Base-by-base conservation (phyloP, 352 stramenopile genomes). In the Albugo laibachii region DNA sequence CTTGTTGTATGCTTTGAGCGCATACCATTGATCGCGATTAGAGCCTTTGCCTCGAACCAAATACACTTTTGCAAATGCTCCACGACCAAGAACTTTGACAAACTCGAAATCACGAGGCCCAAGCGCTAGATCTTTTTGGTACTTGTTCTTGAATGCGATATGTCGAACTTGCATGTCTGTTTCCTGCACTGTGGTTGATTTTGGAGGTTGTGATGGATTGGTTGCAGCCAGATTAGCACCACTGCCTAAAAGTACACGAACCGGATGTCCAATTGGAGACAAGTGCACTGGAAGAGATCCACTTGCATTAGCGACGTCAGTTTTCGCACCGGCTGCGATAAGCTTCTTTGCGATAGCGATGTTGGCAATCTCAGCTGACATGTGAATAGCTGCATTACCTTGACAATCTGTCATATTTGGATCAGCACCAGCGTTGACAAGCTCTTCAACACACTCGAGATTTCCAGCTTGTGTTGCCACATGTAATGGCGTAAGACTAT, bases 61-160 rank as follows among this genome's bases (percentile, higher is more conserved):
- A 55, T 86, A 86, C 19, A 91, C 77, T 53, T 91, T 91, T 6
- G 72, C 77, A 49, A 87, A 91, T 11, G 77, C 77, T 40, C 77
- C 77, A 38, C 74, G 74, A 16, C 77, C 77, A 18, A 91, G 50
- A 11, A 91, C 77, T 53, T 87, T 87, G 46, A 91, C 69, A 36
- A 91, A 86, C 45, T 91, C 77, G 36, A 91, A 91, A 56, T 91
- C 77, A 31, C 77, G 74, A 20, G 77, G 77, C 12, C 77, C 74
- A 8, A 91, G 57, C 24, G 77, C 77, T 24, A 91, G 46, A 45
- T 85, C 75, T 54, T 85, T 63, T 56, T 91, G 74, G 61, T 91
- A 91, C 57, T 87, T 91, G 70, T 91, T 91, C 61, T 89, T 89
- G 59, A 89, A 89, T 15, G 76, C 75, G 40, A 89, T 57, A 58